Evolutionary conservation across 2,329 filamentous ascomycete species (phyloP).

Genomic region (Fusarium sublunatum): DNA sequence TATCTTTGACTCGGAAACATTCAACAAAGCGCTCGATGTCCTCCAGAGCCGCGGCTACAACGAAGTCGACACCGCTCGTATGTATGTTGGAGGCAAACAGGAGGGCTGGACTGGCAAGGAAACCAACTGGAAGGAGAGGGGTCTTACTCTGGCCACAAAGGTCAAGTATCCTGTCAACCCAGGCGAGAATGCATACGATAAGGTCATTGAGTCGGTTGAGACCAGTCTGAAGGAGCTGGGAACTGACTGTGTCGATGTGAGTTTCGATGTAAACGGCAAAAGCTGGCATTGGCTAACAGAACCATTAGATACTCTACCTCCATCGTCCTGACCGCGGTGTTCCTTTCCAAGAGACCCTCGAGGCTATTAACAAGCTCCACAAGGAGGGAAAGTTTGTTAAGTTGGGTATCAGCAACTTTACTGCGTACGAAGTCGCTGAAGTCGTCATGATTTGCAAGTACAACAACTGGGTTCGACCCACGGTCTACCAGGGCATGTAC

Average conservation of each 20-base stretch:
- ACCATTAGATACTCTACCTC: conserved; percentile 52
- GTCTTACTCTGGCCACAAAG: conserved; percentile 83
- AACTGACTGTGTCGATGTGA: conserved; percentile 76
- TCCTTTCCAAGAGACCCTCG: conserved; percentile 83
- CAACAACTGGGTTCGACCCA: conserved; percentile 84
- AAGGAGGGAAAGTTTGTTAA: conserved; percentile 86
- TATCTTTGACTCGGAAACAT: conserved; percentile 74
- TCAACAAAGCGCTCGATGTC: conserved; percentile 77
- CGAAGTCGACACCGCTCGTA: conserved; percentile 85
- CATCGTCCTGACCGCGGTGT: conserved; percentile 66
- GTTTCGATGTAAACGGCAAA: conserved; percentile 36
- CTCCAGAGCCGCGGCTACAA: conserved; percentile 84
- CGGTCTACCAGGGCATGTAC: conserved; percentile 90
- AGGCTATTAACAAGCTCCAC: conserved; percentile 82
- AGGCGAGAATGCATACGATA: conserved; percentile 71
- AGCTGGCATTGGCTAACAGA: conserved; percentile 12
- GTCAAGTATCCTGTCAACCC: conserved; percentile 69
- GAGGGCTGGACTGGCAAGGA: conserved; percentile 80
- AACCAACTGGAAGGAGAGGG: conserved; percentile 80
- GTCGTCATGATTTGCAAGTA: conserved; percentile 82
- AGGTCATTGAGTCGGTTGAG: conserved; percentile 73
- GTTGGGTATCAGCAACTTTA: conserved; percentile 85
- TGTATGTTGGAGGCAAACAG: conserved; percentile 78
- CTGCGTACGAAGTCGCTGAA: conserved; percentile 89
- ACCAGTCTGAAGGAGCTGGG: conserved; percentile 77